A percentile compares a stretch with the other conserved stretches of the same genome.
phyloP scores from a whole-genome alignment of 108 stramenopile genomes.

The Craspedostauros australis region DNA sequence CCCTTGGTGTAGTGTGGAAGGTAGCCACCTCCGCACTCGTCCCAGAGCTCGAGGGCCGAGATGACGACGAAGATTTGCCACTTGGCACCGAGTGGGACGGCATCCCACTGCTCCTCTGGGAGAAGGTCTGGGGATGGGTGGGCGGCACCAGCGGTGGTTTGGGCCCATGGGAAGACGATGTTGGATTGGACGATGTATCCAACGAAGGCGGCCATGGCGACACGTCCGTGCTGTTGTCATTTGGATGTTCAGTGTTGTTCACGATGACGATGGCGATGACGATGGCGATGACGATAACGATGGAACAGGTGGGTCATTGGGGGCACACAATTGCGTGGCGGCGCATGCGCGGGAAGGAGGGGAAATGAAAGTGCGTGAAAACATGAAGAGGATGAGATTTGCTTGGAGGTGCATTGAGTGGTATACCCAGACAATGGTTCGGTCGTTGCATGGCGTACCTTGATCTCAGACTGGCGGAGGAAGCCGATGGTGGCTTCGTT shows the following conservation, averaged over 20 bases:
- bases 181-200: constrained; percentile 61
- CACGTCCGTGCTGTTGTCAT: constrained; percentile 82
- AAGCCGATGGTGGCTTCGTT: constrained; percentile 66
- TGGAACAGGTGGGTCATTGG: no score
- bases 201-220: constrained; percentile 60
- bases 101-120: constrained; percentile 60
- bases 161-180: constrained; percentile 56
- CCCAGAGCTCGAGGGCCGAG: constrained; percentile 51
- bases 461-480: constrained; percentile 73
- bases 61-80: constrained; percentile 65
- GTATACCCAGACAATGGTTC: constrained; percentile 53
- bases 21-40: constrained; percentile 50
- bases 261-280: no score
- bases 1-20: constrained; percentile 61
- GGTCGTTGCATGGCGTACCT: no score
- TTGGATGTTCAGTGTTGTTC: no score
- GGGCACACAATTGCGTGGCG: no score
- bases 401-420: constrained; percentile 30
- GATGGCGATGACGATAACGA: no score
- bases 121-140: constrained; percentile 39
- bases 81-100: constrained; percentile 49
- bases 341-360: background rate
- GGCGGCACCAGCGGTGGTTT: constrained; percentile 46
- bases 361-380: background rate
- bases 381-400: no score